Conservation (phyloP, 495 filamentous ascomycete species). For the Trichoderma orchidacearum region DNA sequence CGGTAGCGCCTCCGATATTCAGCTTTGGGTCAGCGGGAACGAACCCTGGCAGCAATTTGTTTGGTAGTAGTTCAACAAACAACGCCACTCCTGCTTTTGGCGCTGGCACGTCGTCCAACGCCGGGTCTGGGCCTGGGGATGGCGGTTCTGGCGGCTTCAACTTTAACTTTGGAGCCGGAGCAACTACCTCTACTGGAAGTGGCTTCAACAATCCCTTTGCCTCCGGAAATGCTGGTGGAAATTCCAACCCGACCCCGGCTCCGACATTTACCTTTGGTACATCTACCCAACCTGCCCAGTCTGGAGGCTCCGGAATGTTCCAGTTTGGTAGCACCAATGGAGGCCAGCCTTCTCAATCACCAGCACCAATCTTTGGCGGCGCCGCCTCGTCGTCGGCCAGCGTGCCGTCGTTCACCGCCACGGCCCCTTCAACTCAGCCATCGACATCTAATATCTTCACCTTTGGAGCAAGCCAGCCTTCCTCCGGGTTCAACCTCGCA, state of each 20-base stretch:
- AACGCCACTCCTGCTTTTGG: constrained; percentile 6
- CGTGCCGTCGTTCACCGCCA: constrained; percentile 2
- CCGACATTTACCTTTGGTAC: background rate
- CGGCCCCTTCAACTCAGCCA: constrained; percentile 1
- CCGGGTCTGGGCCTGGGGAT: constrained; percentile 13
- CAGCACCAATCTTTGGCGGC: background rate
- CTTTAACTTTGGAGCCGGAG: constrained; percentile 22
- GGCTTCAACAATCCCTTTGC: constrained; percentile 13
- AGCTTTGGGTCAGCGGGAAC: constrained; percentile 21
- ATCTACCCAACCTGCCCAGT: background rate
- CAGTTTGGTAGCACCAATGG: constrained; percentile 1
- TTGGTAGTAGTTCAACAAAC: constrained; percentile 13
- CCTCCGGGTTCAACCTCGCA: background rate
- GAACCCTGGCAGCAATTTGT: constrained; percentile 5
- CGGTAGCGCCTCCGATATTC: constrained; percentile 9
- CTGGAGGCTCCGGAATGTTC: constrained; percentile 6
- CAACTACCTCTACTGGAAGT: constrained; percentile 7
- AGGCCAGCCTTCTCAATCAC: background rate
- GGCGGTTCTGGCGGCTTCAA: constrained; percentile 17
- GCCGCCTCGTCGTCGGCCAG: background rate
- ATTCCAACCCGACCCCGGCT: background rate
- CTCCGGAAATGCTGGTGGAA: constrained; percentile 3
- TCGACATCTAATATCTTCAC: constrained; percentile 11
- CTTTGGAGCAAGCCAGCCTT: constrained; percentile 9
- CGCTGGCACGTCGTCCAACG: constrained; percentile 5